Evolutionary conservation across 106 monocot genomes (phyloP).

Genomic region (Dendrobium huoshanense): DNA sequence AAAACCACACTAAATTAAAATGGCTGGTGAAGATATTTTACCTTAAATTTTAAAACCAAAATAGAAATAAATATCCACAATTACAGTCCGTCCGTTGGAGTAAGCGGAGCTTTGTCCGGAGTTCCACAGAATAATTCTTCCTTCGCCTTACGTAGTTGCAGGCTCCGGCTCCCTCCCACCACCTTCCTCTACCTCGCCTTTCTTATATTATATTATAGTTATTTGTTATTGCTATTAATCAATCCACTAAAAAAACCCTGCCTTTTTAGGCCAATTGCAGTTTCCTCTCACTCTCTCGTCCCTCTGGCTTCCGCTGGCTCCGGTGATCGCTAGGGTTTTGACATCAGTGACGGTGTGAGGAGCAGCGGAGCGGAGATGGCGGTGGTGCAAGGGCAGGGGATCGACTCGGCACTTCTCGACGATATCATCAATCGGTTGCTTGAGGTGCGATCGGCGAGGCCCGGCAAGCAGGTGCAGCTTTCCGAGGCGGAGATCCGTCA

Average conservation of each 20-base stretch:
- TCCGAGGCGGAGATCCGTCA: conserved; percentile 50
- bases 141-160: too few relatives aligned
- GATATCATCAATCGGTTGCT: conserved; percentile 44
- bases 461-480: conserved; percentile 50
- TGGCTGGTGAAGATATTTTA: too few relatives aligned
- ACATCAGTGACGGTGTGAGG: not conserved
- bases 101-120: too few relatives aligned
- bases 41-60: too few relatives aligned
- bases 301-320: not conserved
- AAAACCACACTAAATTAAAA: too few relatives aligned
- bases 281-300: not conserved
- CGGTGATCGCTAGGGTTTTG: not conserved
- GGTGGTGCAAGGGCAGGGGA: conserved; percentile 21
- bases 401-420: conserved; percentile 38
- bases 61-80: too few relatives aligned
- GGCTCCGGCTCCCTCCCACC: not conserved
- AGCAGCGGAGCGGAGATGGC: conserved; percentile 8
- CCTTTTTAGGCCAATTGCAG: not conserved
- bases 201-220: not conserved
- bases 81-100: too few relatives aligned
- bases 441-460: conserved; percentile 41
- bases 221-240: not conserved
- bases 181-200: not conserved
- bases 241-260: not conserved
- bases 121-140: too few relatives aligned